Conservation (phyloP, 208 protist species). For the Trypanosoma caninum region DNA sequence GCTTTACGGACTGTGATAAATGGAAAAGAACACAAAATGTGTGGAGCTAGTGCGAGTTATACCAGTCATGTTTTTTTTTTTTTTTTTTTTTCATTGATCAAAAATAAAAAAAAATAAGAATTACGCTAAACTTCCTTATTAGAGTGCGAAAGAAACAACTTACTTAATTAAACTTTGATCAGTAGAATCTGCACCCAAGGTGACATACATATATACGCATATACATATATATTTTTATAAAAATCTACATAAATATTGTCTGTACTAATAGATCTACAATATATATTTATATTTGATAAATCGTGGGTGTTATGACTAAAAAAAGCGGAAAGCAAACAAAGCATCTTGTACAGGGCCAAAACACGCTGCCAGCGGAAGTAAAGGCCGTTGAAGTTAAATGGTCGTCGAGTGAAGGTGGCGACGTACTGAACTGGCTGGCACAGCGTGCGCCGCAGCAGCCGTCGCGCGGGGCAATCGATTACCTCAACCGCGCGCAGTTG, state of each 20-base stretch:
- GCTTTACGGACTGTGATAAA: no score
- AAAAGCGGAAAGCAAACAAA: slow-evolving; percentile 22
- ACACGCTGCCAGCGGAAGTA: not conserved
- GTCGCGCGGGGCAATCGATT: slow-evolving; percentile 61
- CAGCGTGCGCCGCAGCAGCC: slow-evolving; percentile 43
- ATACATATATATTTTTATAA: no score
- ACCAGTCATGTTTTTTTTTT: not conserved
- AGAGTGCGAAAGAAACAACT: no score
- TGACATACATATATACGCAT: no score
- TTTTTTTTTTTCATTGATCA: not conserved
- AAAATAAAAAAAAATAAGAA: not conserved
- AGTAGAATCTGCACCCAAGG: no score
- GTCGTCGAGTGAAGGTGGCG: slow-evolving; percentile 35
- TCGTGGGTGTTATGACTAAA: slow-evolving; percentile 32
- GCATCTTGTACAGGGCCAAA: slow-evolving; percentile 3
- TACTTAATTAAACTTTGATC: no score
- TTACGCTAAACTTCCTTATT: not conserved
- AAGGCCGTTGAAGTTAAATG: slow-evolving; percentile 18
- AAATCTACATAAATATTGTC: no score
- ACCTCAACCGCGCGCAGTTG: slow-evolving; percentile 46
- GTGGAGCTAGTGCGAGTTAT: not conserved
- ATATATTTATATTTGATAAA: no score
- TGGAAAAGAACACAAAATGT: no score
- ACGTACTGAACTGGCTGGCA: slow-evolving; percentile 61
- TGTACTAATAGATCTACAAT: no score